Percentiles rank a stretch among this genome's conserved stretches.
Evolutionary conservation across 73 alveolate species (phyloP).

Genomic region (Uronychia setigera): DNA sequence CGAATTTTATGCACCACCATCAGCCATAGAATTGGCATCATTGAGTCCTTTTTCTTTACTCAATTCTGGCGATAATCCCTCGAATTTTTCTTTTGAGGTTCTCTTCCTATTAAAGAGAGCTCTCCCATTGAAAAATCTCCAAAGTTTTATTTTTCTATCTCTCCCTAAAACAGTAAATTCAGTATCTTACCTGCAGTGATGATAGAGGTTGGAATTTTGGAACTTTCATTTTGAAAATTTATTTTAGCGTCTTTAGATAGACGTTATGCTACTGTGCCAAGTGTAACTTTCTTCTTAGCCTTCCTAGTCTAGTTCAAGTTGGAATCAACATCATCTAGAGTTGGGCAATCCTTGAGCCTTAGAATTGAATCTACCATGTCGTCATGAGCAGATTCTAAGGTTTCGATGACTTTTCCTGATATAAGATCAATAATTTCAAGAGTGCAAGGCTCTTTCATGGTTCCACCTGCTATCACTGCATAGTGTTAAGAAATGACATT

Average conservation of each 20-base stretch:
- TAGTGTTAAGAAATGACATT: not conserved
- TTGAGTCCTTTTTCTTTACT: too few species aligned
- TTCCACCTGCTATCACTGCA: slow-evolving; percentile 33
- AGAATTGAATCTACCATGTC: slow-evolving; percentile 8
- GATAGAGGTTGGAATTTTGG: not conserved
- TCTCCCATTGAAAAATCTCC: not conserved
- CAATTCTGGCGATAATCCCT: too few species aligned
- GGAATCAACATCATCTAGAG: not conserved
- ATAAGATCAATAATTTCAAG: slow-evolving; percentile 12
- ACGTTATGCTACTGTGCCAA: not conserved
- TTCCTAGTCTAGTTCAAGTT: too few species aligned
- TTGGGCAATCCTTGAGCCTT: not conserved
- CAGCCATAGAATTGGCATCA: too few species aligned
- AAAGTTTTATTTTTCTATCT: not conserved
- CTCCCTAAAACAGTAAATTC: not conserved
- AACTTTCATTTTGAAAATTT: too few species aligned
- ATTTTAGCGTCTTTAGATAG: not conserved
- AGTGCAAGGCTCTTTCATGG: slow-evolving; percentile 36
- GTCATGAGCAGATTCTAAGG: not conserved
- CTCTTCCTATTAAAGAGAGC: too few species aligned
- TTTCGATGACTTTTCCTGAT: not conserved
- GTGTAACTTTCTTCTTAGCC: not conserved
- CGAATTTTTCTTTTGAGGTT: too few species aligned
- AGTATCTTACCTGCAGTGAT: slow-evolving; percentile 1
- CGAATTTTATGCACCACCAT: too few species aligned